phyloP scores from a whole-genome alignment of 2,329 filamentous ascomycete genomes.

The Cadophora gregata region DNA sequence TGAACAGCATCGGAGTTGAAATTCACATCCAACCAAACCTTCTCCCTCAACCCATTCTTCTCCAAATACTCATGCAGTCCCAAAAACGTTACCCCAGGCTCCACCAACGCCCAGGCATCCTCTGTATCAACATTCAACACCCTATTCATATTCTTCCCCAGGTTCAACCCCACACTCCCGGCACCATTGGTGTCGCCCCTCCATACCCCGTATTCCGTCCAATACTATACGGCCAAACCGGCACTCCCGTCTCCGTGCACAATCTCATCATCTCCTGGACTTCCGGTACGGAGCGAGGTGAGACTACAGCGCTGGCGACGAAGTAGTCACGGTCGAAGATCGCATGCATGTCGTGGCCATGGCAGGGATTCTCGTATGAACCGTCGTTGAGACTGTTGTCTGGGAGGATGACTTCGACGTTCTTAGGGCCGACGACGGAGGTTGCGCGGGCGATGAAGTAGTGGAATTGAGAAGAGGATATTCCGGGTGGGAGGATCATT shows the following conservation, averaged over 20 bases:
- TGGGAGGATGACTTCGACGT: constrained; percentile 22
- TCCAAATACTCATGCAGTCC: constrained; percentile 57
- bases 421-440: constrained; percentile 14
- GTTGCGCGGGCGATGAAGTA: constrained; percentile 19
- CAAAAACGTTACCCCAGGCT: constrained; percentile 61
- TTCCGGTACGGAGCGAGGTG: constrained; percentile 47
- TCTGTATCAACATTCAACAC: constrained; percentile 57
- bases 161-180: constrained; percentile 56
- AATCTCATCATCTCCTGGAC: constrained; percentile 42
- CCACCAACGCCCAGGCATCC: constrained; percentile 56
- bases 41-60: constrained; percentile 47
- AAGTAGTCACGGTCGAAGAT: constrained; percentile 52
- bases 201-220: constrained; percentile 51
- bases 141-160: constrained; percentile 59
- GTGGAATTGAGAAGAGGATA: constrained; percentile 19
- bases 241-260: constrained; percentile 17
- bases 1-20: not conserved
- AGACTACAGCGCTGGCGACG: constrained; percentile 28
- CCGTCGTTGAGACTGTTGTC: constrained; percentile 24
- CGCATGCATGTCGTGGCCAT: constrained; percentile 47
- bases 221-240: constrained; percentile 18
- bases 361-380: constrained; percentile 25
- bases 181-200: constrained; percentile 58
- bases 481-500: constrained; percentile 27
- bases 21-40: constrained; percentile 51